These are phyloP conservation scores for Microsporum ferrugineum DNA, from an alignment of 2,329 filamentous ascomycete genomes.

Conservation along the genomic window DNA sequence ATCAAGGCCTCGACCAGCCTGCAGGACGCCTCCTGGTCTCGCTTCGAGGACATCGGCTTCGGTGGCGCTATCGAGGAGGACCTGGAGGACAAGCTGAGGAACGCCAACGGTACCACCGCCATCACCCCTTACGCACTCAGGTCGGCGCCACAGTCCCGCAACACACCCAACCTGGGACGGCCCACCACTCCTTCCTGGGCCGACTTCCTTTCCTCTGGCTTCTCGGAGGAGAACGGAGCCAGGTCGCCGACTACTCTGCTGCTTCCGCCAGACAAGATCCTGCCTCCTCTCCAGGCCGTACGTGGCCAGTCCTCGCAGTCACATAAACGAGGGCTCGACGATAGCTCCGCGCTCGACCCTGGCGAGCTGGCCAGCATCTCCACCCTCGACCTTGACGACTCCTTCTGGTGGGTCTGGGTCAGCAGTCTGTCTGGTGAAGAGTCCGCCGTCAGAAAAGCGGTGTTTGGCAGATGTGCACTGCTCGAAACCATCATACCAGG, in stretches of 20 bases:
- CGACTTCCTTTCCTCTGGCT: constrained; percentile 90
- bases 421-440: constrained; percentile 88
- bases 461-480: constrained; percentile 86
- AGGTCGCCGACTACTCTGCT: constrained; percentile 55
- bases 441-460: constrained; percentile 70
- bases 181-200: constrained; percentile 97
- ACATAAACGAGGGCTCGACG: constrained; percentile 60
- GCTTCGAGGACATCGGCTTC: constrained; percentile 92
- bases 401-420: constrained; percentile 99
- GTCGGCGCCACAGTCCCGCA: constrained; percentile 55
- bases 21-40: constrained; percentile 85
- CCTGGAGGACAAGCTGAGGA: constrained; percentile 22
- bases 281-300: constrained; percentile 64
- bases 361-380: constrained; percentile 91
- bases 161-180: constrained; percentile 52
- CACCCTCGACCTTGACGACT: constrained; percentile 75
- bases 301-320: constrained; percentile 81
- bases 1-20: constrained; percentile 60
- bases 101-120: constrained; percentile 28
- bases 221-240: constrained; percentile 63
- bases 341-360: constrained; percentile 61
- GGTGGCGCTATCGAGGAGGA: constrained; percentile 59
- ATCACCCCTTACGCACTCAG: constrained; percentile 26
- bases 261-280: constrained; percentile 79
- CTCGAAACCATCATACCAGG: constrained; percentile 74